Conservation (phyloP, 1,139 yeast species). For the Kurtzmaniella natalensis region DNA sequence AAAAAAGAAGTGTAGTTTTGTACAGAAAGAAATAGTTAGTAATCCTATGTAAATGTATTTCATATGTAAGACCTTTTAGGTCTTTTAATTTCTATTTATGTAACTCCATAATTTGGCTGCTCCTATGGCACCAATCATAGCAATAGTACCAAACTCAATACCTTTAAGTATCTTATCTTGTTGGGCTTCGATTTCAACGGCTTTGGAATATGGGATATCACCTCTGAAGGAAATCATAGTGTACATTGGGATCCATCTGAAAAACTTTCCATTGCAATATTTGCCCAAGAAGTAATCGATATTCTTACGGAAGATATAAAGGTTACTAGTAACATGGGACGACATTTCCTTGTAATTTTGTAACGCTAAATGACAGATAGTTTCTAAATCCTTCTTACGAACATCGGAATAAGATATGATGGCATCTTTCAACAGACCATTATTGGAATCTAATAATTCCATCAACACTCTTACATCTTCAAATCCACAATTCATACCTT, state of each 20-base stretch:
- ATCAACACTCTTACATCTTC: constrained; percentile 77
- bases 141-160: constrained; percentile 20
- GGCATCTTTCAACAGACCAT: constrained; percentile 43
- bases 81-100: neutral
- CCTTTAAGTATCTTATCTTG: constrained; percentile 42
- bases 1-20: neutral
- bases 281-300: constrained; percentile 65
- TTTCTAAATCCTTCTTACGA: constrained; percentile 63
- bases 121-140: constrained; percentile 14
- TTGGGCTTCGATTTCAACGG: constrained; percentile 50
- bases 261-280: constrained; percentile 34
- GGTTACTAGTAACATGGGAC: constrained; percentile 63
- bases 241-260: constrained; percentile 80
- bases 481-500: constrained; percentile 95
- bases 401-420: constrained; percentile 52
- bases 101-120: constrained; percentile 13
- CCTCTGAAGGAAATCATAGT: constrained; percentile 90
- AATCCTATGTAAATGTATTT: no score
- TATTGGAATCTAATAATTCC: constrained; percentile 44
- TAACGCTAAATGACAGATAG: constrained; percentile 76
- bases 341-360: constrained; percentile 88
- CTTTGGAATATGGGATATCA: constrained; percentile 73
- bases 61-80: neutral
- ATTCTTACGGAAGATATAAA: constrained; percentile 61
- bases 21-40: no score